Conservation (phyloP, 768 basidiomycete species). For the Phanerochaete sordida region DNA sequence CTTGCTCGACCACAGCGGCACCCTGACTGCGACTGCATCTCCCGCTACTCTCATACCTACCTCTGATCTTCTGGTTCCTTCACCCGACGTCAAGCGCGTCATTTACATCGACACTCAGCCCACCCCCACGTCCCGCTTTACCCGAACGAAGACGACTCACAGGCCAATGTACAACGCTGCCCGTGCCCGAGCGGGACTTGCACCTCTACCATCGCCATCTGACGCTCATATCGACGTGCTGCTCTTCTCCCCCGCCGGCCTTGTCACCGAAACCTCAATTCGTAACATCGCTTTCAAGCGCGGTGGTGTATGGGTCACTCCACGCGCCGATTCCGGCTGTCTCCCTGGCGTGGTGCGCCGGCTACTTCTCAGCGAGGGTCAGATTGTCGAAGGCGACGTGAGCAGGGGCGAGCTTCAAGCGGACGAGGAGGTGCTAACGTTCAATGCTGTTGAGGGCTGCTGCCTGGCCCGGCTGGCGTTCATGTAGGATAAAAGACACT, state of each 20-base stretch:
- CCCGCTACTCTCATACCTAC: slow-evolving; percentile 4
- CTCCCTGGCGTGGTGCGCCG: slow-evolving; percentile 69
- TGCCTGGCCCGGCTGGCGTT: slow-evolving; percentile 39
- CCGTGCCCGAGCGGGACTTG: slow-evolving; percentile 50
- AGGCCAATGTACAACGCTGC: slow-evolving; percentile 60
- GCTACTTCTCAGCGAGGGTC: slow-evolving; percentile 60
- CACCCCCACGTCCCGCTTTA: slow-evolving; percentile 54
- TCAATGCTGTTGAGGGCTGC: slow-evolving; percentile 73
- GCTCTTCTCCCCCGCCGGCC: slow-evolving; percentile 48
- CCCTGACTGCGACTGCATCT: slow-evolving; percentile 17
- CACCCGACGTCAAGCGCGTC: slow-evolving; percentile 36
- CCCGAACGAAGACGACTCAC: slow-evolving; percentile 67
- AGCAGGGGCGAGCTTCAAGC: slow-evolving; percentile 38
- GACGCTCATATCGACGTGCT: slow-evolving; percentile 51
- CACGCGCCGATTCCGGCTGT: slow-evolving; percentile 56
- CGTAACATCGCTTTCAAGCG: slow-evolving; percentile 72
- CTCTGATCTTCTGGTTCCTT: slow-evolving; percentile 28
- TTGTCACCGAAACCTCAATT: slow-evolving; percentile 64
- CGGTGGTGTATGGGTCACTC: slow-evolving; percentile 59
- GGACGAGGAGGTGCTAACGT: slow-evolving; percentile 67
- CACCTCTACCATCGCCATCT: slow-evolving; percentile 24
- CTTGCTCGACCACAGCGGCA: slow-evolving; percentile 15
- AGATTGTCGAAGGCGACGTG: slow-evolving; percentile 47
- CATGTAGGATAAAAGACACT: background rate
- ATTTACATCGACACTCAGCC: slow-evolving; percentile 54